A percentile compares a stretch with the other conserved stretches of the same genome.
These are phyloP conservation scores for Colletotrichum costaricense DNA, from an alignment of 2,329 filamentous ascomycete species.

Conservation along the genomic window DNA sequence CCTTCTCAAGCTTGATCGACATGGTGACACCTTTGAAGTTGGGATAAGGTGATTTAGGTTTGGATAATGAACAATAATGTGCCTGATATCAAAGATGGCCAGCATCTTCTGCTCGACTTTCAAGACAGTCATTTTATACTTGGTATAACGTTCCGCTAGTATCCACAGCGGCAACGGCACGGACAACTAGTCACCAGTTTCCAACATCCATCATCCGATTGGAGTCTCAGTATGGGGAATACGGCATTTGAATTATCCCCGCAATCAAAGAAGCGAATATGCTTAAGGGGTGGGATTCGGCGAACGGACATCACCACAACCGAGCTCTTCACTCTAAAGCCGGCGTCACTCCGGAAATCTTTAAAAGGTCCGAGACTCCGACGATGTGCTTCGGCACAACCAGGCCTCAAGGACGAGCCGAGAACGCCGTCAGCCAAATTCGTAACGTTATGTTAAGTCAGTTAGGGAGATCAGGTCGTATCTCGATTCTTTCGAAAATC, in stretches of 20 bases:
- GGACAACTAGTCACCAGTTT: not conserved
- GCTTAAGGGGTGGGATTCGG: not conserved
- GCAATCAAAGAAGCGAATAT: not conserved
- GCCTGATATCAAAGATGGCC: too few species aligned
- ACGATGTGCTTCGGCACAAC: not conserved
- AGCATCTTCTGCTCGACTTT: not conserved
- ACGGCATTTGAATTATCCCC: not conserved
- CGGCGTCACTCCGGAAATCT: not conserved
- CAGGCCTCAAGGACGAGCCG: not conserved
- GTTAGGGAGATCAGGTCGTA: not conserved
- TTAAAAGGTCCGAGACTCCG: not conserved
- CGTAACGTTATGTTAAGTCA: not conserved
- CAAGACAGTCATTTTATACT: not conserved
- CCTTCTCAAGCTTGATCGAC: not conserved
- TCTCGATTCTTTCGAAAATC: not conserved
- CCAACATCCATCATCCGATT: not conserved
- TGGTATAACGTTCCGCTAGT: not conserved
- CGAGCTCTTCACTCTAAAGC: not conserved
- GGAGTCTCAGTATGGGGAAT: not conserved
- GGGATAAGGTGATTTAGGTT: not conserved
- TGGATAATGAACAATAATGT: not conserved
- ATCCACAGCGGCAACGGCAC: not conserved
- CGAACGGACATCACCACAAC: not conserved
- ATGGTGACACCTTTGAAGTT: not conserved
- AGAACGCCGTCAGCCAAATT: not conserved